A percentile compares a stretch with the other conserved stretches of the same genome.
phyloP scores from a whole-genome alignment of 2,329 filamentous ascomycete genomes.

The Epichloe sp. region DNA sequence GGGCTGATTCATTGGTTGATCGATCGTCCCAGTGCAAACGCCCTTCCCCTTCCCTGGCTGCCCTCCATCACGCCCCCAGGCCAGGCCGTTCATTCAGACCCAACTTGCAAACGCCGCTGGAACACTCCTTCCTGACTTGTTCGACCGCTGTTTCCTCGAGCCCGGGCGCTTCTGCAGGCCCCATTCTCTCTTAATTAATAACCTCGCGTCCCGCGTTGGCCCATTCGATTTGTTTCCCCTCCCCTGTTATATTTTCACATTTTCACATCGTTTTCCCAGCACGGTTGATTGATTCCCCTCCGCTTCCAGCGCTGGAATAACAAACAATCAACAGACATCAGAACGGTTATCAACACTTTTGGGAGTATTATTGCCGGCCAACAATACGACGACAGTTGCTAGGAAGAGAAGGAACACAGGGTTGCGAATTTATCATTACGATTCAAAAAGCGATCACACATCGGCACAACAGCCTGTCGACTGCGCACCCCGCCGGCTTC shows the following conservation, averaged over 20 bases:
- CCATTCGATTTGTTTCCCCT: not conserved
- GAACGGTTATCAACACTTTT: not conserved
- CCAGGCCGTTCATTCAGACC: not conserved
- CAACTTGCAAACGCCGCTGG: not conserved
- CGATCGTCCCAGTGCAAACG: no score
- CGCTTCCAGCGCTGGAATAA: not conserved
- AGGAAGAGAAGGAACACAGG: not conserved
- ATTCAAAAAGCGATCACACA: not conserved
- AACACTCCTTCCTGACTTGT: not conserved
- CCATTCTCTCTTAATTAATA: not conserved
- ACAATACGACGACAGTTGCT: not conserved
- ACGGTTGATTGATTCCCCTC: not conserved
- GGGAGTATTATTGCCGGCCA: not conserved
- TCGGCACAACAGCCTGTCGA: not conserved
- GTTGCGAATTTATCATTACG: not conserved
- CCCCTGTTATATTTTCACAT: not conserved
- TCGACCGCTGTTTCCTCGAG: not conserved
- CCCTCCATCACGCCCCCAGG: not conserved
- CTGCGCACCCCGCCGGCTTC: not conserved
- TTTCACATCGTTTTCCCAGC: not conserved
- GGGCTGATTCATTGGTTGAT: not conserved
- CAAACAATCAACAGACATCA: not conserved
- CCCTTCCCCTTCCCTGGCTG: not conserved
- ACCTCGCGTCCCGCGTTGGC: conserved; percentile 1
- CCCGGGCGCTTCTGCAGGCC: not conserved